Evolutionary conservation across 441 rosid genomes (phyloP), one percentile per base, ranked within the genome.

Genomic region (Pelargonium australe): DNA sequence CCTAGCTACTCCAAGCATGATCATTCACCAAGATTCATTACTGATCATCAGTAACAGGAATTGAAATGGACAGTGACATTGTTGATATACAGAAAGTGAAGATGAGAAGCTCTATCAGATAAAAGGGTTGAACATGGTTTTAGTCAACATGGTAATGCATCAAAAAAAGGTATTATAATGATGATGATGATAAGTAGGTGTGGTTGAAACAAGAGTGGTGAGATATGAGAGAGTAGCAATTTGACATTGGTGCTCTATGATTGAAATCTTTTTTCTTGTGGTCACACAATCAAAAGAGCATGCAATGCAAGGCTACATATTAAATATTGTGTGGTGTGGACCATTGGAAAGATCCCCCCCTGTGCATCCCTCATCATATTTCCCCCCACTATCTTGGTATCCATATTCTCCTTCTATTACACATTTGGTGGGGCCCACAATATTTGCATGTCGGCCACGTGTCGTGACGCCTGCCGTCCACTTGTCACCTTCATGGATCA

Each of bases 381-480:
- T 71, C 79, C 70, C 80, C 83, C 87, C 91, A 81, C 87, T 83
- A 78, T 10, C 68, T n/a, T 61, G 69, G 77, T 76, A 77, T 81
- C 40, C 40, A 34, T 34, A 84, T 82, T 80, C 84, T 73, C 64
- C 80, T 63, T 66, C 72, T 58, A 0, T 4, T 20, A 63, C 68
- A 64, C 45, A 73, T 31, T 47, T 51, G 51, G 25, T 67, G 61
- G 70, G 47, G 65, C 64, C 68, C 55, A 47, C 13, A 61, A 65
- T 76, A 81, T 82, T 72, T 85, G 87, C 84, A 80, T 87, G 92
- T 84, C 86, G 79, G 83, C 92, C 88, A 82, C 88, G 83, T 87
- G 86, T 87, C 77, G 19, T 1, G 25, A 8, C 9, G 11, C 13
- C 62, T 1, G 58, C 58, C 58, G 19, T 51, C 17, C 58, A 51